Conservation (phyloP, 495 filamentous ascomycete species). For the Aspergillus ostianus region DNA sequence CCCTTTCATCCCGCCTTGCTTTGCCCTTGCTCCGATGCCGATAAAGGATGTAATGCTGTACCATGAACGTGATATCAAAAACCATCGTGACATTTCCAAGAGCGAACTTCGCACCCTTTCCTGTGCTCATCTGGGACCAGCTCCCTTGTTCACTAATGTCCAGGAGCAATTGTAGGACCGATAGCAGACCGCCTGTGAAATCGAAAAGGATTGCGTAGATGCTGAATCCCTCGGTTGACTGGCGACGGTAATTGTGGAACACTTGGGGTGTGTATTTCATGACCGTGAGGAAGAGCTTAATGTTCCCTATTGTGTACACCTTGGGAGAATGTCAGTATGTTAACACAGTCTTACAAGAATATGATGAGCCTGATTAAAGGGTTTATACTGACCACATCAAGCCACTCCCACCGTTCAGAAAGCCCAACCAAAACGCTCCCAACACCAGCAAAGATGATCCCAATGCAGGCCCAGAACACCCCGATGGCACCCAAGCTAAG, state of each 20-base stretch:
- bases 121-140: not conserved
- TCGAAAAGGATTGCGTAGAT: not conserved
- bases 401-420: not conserved
- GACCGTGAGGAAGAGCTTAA: not conserved
- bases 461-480: not conserved
- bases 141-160: not conserved
- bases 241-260: not conserved
- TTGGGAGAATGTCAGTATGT: not conserved
- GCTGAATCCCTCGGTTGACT: not conserved
- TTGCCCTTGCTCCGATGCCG: not conserved
- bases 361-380: not conserved
- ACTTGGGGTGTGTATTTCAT: not conserved
- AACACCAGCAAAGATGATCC: not conserved
- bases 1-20: not conserved
- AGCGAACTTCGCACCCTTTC: not conserved
- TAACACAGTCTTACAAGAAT: not conserved
- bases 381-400: not conserved
- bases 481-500: not conserved
- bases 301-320: not conserved
- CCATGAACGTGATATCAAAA: not conserved
- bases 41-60: not conserved
- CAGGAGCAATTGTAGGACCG: not conserved
- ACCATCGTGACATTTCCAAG: not conserved
- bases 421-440: not conserved
- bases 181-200: not conserved